Base-by-base conservation (phyloP, 1,139 yeast genomes). In the Nakaseomyces nivariensis region DNA sequence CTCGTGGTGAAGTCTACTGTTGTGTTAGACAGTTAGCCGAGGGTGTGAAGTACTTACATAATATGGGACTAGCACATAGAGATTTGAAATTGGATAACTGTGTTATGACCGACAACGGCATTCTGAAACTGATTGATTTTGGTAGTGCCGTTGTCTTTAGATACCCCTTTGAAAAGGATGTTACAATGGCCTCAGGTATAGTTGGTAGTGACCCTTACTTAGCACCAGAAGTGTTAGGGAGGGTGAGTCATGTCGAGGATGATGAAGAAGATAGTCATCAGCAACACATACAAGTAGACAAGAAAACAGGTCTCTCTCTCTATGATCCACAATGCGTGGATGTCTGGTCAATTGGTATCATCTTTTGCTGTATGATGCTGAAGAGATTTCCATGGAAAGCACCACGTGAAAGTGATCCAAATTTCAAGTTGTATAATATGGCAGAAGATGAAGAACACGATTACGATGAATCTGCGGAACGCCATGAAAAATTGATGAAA, bases 151-250 rank as follows among this genome's bases (percentile, higher is more conserved):
- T 86, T 24, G 95, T 94, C 25, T 92, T 89, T 73, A 82, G 81
- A 62, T 92, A 90, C 65, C 97, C 97, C 0, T 86, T 85, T 65
- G 94, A 88, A 59, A 79, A 78, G 47, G 78, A 78, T 46, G 75
- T 87, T 47, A 88, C 86, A 46, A 76, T 78, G 57, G 89, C 96
- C 45, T 88, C 83, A 56, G 98, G 98, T 5, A 85, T 92, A 55
- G 96, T 92, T 49, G 98, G 98, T 3, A 86, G 96, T 4, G 98
- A 92, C 68, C 98, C 98, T 1, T 92, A 92, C 63, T 76, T 92
- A 62, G 97, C 98, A 0, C 98, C 98, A 0, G 98, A 92, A 67
- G 96, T 90, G 24, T 74, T 94, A 57, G 44, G 44, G 4, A 41
- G 25, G 5, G 34, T 41, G 10, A 41, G 44, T 22, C 33, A 29